Evolutionary conservation across 2,329 filamentous ascomycete genomes (phyloP).

Genomic region (Allantophomopsis lycopodina): DNA sequence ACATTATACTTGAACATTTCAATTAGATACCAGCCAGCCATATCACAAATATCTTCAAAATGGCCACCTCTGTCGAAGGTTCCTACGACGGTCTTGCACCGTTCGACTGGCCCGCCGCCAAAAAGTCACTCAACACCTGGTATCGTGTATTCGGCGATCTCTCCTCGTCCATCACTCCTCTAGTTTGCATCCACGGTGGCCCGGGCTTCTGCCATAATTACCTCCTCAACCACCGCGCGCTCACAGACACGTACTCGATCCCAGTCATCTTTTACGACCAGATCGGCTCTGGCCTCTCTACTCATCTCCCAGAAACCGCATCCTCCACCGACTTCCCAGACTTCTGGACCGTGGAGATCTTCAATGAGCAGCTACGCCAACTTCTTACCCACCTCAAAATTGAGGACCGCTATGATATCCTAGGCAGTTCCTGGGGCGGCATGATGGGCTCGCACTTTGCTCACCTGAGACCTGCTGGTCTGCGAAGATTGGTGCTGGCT

Average conservation of each 20-base stretch:
- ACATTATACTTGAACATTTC: too few species aligned
- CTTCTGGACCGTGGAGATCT: constrained; percentile 28
- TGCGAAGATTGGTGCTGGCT: constrained; percentile 24
- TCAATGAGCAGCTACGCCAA: constrained; percentile 33
- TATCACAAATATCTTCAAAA: too few species aligned
- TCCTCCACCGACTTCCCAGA: constrained; percentile 23
- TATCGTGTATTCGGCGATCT: constrained; percentile 22
- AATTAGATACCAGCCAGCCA: too few species aligned
- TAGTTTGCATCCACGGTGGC: constrained; percentile 27
- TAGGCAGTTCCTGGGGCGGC: constrained; percentile 38
- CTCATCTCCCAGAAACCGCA: constrained; percentile 28
- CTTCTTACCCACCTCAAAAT: constrained; percentile 27
- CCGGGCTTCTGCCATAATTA: constrained; percentile 28
- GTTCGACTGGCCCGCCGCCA: constrained; percentile 8
- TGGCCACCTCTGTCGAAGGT: too few species aligned
- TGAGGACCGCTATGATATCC: constrained; percentile 23
- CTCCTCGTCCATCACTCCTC: constrained; percentile 9
- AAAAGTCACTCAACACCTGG: constrained; percentile 19
- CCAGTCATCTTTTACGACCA: constrained; percentile 39
- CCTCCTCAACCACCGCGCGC: constrained; percentile 13
- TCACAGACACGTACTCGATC: constrained; percentile 18
- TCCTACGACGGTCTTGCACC: too few species aligned
- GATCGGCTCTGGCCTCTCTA: constrained; percentile 31
- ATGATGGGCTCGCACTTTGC: constrained; percentile 32
- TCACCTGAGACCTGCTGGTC: constrained; percentile 18